Conservation (phyloP, 2,329 filamentous ascomycete species). For the Hymenoscyphus fructigenus region DNA sequence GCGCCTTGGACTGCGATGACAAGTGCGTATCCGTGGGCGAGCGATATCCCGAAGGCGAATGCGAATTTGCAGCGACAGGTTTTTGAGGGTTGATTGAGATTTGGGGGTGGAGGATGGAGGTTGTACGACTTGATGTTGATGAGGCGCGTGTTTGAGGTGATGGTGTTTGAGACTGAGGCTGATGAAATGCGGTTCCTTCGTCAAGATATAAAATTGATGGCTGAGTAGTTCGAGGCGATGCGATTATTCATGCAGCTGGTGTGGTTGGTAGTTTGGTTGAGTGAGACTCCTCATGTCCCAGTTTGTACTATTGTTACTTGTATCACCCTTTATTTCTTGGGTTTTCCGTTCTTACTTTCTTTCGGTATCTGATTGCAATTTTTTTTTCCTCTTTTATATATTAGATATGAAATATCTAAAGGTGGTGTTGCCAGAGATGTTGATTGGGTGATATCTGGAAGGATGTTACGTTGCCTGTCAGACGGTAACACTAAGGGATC, state of each 20-base stretch:
- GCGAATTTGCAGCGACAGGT: background rate
- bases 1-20: conserved; percentile 46
- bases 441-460: background rate
- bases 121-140: background rate
- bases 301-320: no score
- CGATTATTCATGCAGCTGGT: no score
- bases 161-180: background rate
- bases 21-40: conserved; percentile 47
- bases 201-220: background rate
- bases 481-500: background rate
- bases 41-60: conserved; percentile 37
- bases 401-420: background rate
- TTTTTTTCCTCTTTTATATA: background rate
- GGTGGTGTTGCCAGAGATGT: background rate
- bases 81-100: no score
- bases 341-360: no score
- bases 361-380: no score
- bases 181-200: background rate
- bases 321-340: no score
- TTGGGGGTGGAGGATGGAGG: background rate
- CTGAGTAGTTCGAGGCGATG: no score
- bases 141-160: background rate
- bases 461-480: background rate
- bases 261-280: no score
- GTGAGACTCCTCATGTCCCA: no score